Evolutionary conservation across 2,329 filamentous ascomycete species (phyloP).

Genomic region (Daldinia sp.): DNA sequence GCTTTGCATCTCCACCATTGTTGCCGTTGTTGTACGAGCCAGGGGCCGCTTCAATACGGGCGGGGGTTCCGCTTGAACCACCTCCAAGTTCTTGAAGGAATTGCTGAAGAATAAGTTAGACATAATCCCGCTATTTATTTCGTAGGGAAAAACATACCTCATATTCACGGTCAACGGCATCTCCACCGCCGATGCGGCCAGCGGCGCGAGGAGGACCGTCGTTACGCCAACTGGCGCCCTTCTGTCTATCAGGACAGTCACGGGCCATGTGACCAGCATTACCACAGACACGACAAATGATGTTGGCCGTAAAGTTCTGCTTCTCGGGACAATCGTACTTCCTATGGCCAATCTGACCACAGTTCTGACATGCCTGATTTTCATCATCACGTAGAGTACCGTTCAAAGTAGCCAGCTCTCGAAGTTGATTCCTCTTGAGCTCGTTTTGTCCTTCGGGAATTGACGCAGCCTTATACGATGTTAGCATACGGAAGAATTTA

Average conservation of each 20-base stretch:
- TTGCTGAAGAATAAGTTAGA: conserved; percentile 68
- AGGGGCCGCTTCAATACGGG: conserved; percentile 87
- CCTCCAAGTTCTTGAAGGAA: conserved; percentile 97
- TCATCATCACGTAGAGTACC: conserved; percentile 98
- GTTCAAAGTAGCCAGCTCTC: conserved; percentile 96
- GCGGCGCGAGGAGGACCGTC: conserved; percentile 64
- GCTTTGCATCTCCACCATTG: conserved; percentile 69
- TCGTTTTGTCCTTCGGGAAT: conserved; percentile 99
- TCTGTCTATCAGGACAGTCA: conserved; percentile 94
- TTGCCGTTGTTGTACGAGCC: conserved; percentile 68
- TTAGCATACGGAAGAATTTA: conserved; percentile 35
- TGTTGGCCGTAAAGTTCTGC: conserved; percentile 98
- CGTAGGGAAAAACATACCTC: conserved; percentile 71
- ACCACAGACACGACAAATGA: conserved; percentile 97
- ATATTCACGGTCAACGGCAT: conserved; percentile 92
- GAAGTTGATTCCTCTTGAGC: conserved; percentile 97
- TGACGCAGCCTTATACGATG: conserved; percentile 78
- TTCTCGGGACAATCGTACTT: conserved; percentile 99
- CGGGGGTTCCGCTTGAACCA: conserved; percentile 71
- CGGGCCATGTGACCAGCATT: conserved; percentile 98
- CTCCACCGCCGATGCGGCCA: conserved; percentile 76
- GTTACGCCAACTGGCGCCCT: conserved; percentile 92
- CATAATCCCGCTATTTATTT: conserved; percentile 24
- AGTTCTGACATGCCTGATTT: conserved; percentile 99
- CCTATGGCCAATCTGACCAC: conserved; percentile 96